These are phyloP conservation scores for Choanephora cucurbitarum DNA, from an alignment of 371 early-diverging fungal genomes.

Conservation along the genomic window DNA sequence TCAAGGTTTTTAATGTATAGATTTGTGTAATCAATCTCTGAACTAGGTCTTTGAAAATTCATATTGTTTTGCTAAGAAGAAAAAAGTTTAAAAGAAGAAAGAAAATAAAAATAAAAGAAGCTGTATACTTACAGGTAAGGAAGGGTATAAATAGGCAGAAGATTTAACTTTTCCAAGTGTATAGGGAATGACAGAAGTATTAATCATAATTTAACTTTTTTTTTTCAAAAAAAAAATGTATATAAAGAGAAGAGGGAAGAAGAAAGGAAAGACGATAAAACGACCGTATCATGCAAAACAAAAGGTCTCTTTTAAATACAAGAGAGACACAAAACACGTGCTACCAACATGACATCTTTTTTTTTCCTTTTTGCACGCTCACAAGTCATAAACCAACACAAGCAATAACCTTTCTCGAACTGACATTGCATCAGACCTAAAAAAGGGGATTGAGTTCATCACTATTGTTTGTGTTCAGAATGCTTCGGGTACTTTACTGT, in stretches of 20 bases:
- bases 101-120: not conserved
- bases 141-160: not conserved
- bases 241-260: too few relatives aligned
- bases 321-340: not conserved
- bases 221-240: not conserved
- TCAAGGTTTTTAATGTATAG: conserved; percentile 60
- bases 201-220: not conserved
- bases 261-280: not conserved
- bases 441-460: too few relatives aligned
- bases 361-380: not conserved
- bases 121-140: too few relatives aligned
- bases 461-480: not conserved
- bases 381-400: not conserved
- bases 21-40: conserved; percentile 39
- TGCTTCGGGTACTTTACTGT: not conserved
- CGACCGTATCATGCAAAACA: not conserved
- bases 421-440: not conserved
- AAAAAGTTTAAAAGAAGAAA: not conserved
- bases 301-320: not conserved
- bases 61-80: not conserved
- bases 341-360: not conserved
- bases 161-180: not conserved
- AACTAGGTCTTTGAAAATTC: not conserved
- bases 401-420: not conserved
- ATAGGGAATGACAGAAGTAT: not conserved